Conservation (phyloP, 331 rosid species). For the Pyracantha coccinea region DNA sequence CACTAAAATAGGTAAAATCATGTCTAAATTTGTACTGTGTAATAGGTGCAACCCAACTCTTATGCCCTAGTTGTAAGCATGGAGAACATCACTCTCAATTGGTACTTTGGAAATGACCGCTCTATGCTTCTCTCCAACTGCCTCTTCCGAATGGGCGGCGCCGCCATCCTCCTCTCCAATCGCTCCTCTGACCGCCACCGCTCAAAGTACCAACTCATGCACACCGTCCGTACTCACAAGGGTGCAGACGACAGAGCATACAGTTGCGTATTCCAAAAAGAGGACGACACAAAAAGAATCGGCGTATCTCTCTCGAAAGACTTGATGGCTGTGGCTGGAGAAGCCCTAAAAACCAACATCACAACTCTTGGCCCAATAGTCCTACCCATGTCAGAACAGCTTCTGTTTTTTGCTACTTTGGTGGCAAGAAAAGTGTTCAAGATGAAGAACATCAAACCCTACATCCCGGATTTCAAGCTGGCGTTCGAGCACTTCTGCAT, state of each 20-base stretch:
- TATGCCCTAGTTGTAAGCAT: constrained; percentile 87
- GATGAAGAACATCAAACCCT: constrained; percentile 71
- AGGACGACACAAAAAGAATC: constrained; percentile 51
- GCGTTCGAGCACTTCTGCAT: constrained; percentile 88
- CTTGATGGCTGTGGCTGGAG: constrained; percentile 90
- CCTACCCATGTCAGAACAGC: constrained; percentile 96
- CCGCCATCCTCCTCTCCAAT: constrained; percentile 75
- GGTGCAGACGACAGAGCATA: constrained; percentile 71
- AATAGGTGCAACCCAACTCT: constrained; percentile 75
- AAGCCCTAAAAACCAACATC: constrained; percentile 80
- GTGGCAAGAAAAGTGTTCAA: constrained; percentile 62
- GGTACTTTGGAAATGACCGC: constrained; percentile 86
- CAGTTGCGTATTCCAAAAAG: constrained; percentile 70
- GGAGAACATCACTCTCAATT: constrained; percentile 94
- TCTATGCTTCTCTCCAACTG: constrained; percentile 85
- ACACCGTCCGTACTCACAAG: constrained; percentile 81
- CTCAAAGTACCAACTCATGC: constrained; percentile 77
- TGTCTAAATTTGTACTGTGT: neutral
- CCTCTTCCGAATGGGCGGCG: constrained; percentile 86
- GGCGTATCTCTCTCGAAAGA: constrained; percentile 84
- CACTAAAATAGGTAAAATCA: neutral
- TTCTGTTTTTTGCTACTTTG: constrained; percentile 57
- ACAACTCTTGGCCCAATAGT: constrained; percentile 83
- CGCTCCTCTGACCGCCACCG: constrained; percentile 34
- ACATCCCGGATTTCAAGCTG: constrained; percentile 81